Evolutionary conservation across 805 yeast genomes (phyloP).

Genomic region (Saccharomycopsis oosterbeekiorum): DNA sequence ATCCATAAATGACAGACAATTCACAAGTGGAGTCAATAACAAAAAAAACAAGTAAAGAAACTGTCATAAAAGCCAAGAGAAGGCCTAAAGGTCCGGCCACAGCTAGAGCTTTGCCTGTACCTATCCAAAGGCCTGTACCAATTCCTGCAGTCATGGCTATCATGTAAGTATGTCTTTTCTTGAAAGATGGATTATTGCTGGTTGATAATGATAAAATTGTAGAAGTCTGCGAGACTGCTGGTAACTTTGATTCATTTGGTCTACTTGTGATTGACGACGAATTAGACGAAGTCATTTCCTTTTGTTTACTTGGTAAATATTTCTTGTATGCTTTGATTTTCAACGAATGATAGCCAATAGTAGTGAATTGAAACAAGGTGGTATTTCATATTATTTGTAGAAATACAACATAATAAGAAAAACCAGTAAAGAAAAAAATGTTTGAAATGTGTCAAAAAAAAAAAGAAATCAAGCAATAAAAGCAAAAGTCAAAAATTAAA

Average conservation of each 20-base stretch:
- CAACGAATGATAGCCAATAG: too few species aligned
- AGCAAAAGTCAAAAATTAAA: too few species aligned
- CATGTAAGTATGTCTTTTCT: slow-evolving; percentile 46
- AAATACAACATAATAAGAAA: too few species aligned
- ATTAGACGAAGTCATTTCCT: too few species aligned
- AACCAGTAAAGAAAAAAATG: too few species aligned
- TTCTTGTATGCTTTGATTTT: too few species aligned
- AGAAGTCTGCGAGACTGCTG: background rate
- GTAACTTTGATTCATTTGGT: background rate
- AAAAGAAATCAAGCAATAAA: too few species aligned
- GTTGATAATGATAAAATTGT: background rate
- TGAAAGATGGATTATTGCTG: background rate
- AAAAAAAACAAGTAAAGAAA: slow-evolving; percentile 47
- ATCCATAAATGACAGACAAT: slow-evolving; percentile 31
- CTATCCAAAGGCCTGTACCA: slow-evolving; percentile 64
- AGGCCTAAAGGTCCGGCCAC: slow-evolving; percentile 39
- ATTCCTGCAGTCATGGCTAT: slow-evolving; percentile 79
- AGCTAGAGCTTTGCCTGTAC: slow-evolving; percentile 39
- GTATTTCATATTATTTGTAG: too few species aligned
- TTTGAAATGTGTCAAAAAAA: too few species aligned
- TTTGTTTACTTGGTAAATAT: too few species aligned
- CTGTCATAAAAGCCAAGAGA: slow-evolving; percentile 46
- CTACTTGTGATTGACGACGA: too few species aligned
- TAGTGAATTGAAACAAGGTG: too few species aligned
- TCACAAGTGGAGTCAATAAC: slow-evolving; percentile 58